A percentile compares a stretch with the other conserved stretches of the same genome.
Conservation (phyloP, 208 protist genomes). For the Leishmania guyanensis region DNA sequence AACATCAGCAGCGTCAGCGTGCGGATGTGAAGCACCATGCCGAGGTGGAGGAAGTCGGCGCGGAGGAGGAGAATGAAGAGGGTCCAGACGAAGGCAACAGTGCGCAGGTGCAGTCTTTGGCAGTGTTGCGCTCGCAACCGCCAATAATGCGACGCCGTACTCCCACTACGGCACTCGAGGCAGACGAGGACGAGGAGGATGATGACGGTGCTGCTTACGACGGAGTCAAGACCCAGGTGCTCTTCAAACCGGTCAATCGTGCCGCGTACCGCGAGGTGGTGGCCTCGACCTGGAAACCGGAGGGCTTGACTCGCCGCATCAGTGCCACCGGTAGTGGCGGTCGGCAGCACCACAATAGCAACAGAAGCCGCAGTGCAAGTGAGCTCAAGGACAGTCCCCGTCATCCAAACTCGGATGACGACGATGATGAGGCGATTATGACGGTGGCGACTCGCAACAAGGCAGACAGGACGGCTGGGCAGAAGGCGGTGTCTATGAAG, state of each 20-base stretch:
- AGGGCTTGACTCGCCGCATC: slow-evolving; percentile 53
- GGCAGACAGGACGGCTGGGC: slow-evolving; percentile 4
- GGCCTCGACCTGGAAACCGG: slow-evolving; percentile 75
- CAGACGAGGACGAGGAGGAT: slow-evolving; percentile 36
- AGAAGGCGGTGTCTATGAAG: slow-evolving; percentile 17
- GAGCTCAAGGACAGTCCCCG: slow-evolving; percentile 14
- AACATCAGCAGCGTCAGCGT: background rate
- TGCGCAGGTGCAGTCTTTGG: background rate
- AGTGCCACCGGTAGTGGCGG: background rate
- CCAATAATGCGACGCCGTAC: background rate
- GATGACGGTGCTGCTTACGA: slow-evolving; percentile 73
- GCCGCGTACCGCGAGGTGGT: slow-evolving; percentile 61
- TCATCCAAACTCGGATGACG: slow-evolving; percentile 6
- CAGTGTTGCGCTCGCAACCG: background rate
- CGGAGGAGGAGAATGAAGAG: background rate
- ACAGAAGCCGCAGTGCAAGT: slow-evolving; percentile 17
- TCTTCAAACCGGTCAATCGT: slow-evolving; percentile 78
- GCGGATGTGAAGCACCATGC: background rate
- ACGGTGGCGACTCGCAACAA: slow-evolving; percentile 33
- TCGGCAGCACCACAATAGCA: slow-evolving; percentile 13
- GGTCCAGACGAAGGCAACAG: background rate
- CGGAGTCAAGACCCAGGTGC: slow-evolving; percentile 72
- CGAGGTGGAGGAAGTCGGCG: background rate
- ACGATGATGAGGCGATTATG: slow-evolving; percentile 23
- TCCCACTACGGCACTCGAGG: background rate